Evolutionary conservation across 352 stramenopile species (phyloP).

Genomic region (Phytophthora vignae): DNA sequence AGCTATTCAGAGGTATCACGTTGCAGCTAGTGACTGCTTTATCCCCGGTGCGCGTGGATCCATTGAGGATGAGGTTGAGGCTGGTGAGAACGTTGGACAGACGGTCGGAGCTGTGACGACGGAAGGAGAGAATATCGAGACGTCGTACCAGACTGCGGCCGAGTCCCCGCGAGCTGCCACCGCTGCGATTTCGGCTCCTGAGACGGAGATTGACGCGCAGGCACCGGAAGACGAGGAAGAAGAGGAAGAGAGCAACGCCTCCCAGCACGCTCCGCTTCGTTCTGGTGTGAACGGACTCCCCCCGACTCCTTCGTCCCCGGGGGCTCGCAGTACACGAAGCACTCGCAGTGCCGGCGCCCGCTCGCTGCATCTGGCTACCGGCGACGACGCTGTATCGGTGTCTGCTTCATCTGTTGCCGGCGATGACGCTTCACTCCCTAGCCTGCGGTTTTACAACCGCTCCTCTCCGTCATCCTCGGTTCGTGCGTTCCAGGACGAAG

Average conservation of each 20-base stretch:
- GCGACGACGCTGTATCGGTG: slow-evolving; percentile 49
- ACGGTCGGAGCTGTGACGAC: slow-evolving; percentile 80
- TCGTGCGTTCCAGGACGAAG: slow-evolving; percentile 81
- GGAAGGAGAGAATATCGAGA: slow-evolving; percentile 66
- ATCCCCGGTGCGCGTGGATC: slow-evolving; percentile 41
- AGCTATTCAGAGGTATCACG: slow-evolving; percentile 87
- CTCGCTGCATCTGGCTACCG: slow-evolving; percentile 42
- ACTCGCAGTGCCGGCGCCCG: slow-evolving; percentile 37
- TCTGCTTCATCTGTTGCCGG: slow-evolving; percentile 55
- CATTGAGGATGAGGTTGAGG: slow-evolving; percentile 56
- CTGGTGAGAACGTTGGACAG: slow-evolving; percentile 53
- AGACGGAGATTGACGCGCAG: slow-evolving; percentile 75
- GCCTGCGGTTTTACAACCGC: slow-evolving; percentile 69
- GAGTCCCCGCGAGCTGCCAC: slow-evolving; percentile 66
- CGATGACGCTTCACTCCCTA: slow-evolving; percentile 60
- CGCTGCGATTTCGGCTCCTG: slow-evolving; percentile 50
- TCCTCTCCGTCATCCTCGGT: slow-evolving; percentile 86
- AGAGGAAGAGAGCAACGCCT: slow-evolving; percentile 45
- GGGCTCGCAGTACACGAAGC: slow-evolving; percentile 46
- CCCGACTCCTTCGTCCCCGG: slow-evolving; percentile 44
- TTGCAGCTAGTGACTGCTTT: slow-evolving; percentile 69
- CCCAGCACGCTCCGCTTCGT: slow-evolving; percentile 32
- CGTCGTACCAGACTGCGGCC: slow-evolving; percentile 69
- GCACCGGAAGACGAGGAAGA: slow-evolving; percentile 53
- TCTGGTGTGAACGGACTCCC: slow-evolving; percentile 23